Base-by-base conservation (phyloP, 805 yeast genomes). In the Schizosaccharomyces japonicus region DNA sequence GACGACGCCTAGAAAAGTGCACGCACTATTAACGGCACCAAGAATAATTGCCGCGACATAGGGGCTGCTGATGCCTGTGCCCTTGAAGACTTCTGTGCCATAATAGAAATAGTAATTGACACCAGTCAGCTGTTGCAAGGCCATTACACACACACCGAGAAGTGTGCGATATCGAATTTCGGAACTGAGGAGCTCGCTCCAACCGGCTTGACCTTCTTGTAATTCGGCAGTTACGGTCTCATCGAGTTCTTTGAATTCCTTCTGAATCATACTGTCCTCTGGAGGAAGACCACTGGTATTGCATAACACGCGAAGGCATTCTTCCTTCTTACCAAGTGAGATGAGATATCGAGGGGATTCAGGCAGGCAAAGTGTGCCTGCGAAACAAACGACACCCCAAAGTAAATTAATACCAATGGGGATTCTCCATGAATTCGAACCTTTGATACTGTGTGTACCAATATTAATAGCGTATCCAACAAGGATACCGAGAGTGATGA, bases 261-360 rank as follows among this genome's bases (percentile, higher is more conserved):
- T 55, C 50, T 59, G 53, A 52, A 64, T 57, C 44, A 56, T 50
- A 7, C 59, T 59, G 48, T 58, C 59, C 39, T 60, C 61, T 11
- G 31, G 39, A 5, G 21, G 15, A 3, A 25, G 34, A 3, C 33
- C 47, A 8, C 26, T 25, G 7, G 25, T 45, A 6, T 45, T 19
- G 39, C 36, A 93, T 92, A 1, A 81, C 69, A 76, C 68, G 26
- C 63, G 57, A 28, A 71, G 64, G 2, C 85, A 87, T 42, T 69
- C 65, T n/a, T 70, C 75, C 47, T 71, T 56, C 25, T 69, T 61
- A 52, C 72, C 72, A 52, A 71, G 71, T 47, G 71, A 71, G 28
- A 81, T 76, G 51, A 62, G 71, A 62, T 63, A 81, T 55, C 93
- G 68, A 31, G 93, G 92, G 42, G 80, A 68, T 57, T 80, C 92